Evolutionary conservation across 2,329 filamentous ascomycete genomes (phyloP).

Genomic region (Aureobasidium sp.): DNA sequence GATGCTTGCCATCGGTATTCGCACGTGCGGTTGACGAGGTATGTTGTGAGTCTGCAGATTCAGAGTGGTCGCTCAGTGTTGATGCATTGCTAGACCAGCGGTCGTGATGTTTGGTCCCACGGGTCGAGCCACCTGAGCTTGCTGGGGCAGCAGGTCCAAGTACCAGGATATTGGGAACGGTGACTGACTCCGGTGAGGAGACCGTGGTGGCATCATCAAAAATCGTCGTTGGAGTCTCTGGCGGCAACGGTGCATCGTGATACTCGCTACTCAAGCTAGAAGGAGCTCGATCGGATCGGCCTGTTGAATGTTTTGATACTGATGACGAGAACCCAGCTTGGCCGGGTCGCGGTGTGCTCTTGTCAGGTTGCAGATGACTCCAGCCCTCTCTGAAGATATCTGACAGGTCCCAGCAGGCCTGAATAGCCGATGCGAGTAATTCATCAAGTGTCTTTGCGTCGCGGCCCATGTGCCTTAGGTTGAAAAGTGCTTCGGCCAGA

Average conservation of each 20-base stretch:
- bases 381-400: slow-evolving; percentile 90
- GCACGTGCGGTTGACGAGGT: slow-evolving; percentile 68
- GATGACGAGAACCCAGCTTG: slow-evolving; percentile 61
- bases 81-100: slow-evolving; percentile 74
- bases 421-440: slow-evolving; percentile 76
- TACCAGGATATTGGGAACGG: slow-evolving; percentile 80
- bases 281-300: slow-evolving; percentile 31
- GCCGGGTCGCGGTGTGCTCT: slow-evolving; percentile 74
- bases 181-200: slow-evolving; percentile 64
- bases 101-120: slow-evolving; percentile 52
- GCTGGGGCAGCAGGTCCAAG: slow-evolving; percentile 56
- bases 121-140: slow-evolving; percentile 29
- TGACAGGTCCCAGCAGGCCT: slow-evolving; percentile 91
- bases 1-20: slow-evolving; percentile 68
- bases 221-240: slow-evolving; percentile 90
- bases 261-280: slow-evolving; percentile 42
- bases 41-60: slow-evolving; percentile 49
- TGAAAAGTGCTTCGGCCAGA: slow-evolving; percentile 88
- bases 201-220: slow-evolving; percentile 75
- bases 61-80: slow-evolving; percentile 72
- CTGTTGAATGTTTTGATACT: background rate
- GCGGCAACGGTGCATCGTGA: slow-evolving; percentile 46
- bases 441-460: slow-evolving; percentile 66
- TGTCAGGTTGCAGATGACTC: slow-evolving; percentile 79
- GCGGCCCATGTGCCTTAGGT: slow-evolving; percentile 71